Evolutionary conservation across 2,329 filamentous ascomycete species (phyloP), one percentile per base, ranked within the genome.

Genomic region (Myriosclerotinia scirpicola): DNA sequence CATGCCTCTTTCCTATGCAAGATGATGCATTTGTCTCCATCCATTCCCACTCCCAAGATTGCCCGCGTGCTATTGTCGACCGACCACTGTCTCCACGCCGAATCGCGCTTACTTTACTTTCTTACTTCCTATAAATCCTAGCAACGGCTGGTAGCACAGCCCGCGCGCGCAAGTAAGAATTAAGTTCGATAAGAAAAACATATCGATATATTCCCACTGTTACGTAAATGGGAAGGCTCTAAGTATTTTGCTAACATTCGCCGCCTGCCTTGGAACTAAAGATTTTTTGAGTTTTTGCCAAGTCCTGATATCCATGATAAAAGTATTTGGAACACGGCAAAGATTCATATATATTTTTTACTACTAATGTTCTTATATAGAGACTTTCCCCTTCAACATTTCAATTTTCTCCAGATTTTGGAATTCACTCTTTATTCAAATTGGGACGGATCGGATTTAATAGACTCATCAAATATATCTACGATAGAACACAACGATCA

Each of bases 21-120:
- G 44, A 61, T 61, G 58, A 61, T 61, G 58, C 30, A 60, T n/a
- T 36, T 12, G 42, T 60, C 56, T 60, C 56, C 56, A 60, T 60
- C 14, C 14, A 60, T 48, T 59, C 42, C 42, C 44, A 48, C 44
- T 50, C 46, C n/a, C 46, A 44, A 34, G 34, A 15, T 58, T 42
- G 55, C 55, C 55, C 55, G 48, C 48, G 12, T 52, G 12, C 48
- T 15, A 26, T 2, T 12, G 22, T 52, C 48, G 54, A 58, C 44
- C 44, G 20, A 60, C 58, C 42, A 55, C 22, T 5, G n/a, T 50
- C 44, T 20, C 58, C 44, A 60, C 34, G 44, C 34, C 34, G 30
- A 38, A 44, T 61, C 44, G 44, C 58, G 58, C 58, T 61, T 61
- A 61, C 58, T 38, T 38, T 15, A 30, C 14, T 40, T 12, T 22